Evolutionary conservation across 139 green algal genomes (phyloP).

Genomic region (Pycnococcus provasolii): DNA sequence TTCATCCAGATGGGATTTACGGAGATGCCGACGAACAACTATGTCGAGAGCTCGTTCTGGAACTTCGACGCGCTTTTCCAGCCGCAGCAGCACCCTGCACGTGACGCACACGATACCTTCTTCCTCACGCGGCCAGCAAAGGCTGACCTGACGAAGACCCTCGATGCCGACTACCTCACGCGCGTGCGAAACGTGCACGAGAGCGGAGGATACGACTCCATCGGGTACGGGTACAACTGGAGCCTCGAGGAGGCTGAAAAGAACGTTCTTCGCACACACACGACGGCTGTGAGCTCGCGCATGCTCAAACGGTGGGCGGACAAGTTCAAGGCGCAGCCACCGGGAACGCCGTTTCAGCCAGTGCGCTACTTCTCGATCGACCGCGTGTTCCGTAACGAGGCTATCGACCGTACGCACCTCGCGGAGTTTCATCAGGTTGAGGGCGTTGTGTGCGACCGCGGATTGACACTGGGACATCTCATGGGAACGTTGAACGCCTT

Average conservation of each 20-base stretch:
- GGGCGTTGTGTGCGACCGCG: constrained; percentile 47
- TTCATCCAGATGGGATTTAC: constrained; percentile 47
- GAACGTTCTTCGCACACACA: constrained; percentile 98
- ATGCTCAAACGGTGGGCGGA: constrained; percentile 66
- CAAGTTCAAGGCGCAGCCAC: constrained; percentile 60
- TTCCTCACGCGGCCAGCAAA: constrained; percentile 55
- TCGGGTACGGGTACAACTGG: constrained; percentile 86
- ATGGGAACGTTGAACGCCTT: constrained; percentile 81
- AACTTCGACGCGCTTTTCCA: constrained; percentile 99
- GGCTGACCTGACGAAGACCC: constrained; percentile 3
- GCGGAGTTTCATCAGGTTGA: constrained; percentile 96
- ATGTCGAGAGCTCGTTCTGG: constrained; percentile 74
- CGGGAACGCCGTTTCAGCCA: constrained; percentile 29
- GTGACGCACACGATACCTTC: constrained; percentile 98
- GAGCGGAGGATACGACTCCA: constrained; percentile 67
- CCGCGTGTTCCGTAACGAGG: constrained; percentile 97
- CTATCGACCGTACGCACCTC: constrained; percentile 94
- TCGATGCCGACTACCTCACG: constrained; percentile 76
- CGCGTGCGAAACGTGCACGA: constrained; percentile 73
- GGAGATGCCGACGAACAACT: constrained; percentile 55
- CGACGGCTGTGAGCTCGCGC: constrained; percentile 86
- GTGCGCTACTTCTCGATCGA: constrained; percentile 90
- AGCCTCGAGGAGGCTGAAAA: constrained; percentile 82
- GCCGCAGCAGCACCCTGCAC: constrained; percentile 91
- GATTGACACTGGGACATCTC: constrained; percentile 82